Base-by-base conservation (phyloP, 2,329 filamentous ascomycete genomes). In the Lachnellula willkommii region DNA sequence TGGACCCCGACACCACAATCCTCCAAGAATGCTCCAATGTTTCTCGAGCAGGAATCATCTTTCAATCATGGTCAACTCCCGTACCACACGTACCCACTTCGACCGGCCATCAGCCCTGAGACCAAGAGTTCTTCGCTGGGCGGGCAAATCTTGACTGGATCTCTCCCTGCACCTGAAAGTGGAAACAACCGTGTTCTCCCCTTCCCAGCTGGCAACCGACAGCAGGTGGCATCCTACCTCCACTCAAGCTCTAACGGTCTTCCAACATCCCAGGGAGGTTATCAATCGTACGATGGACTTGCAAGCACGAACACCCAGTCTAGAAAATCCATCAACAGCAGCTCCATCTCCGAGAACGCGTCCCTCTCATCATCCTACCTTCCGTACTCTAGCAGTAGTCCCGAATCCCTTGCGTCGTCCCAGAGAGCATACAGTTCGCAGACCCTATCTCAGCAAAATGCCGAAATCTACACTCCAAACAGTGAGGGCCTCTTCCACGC, bases 101-200 rank as follows among this genome's bases (percentile, higher is more conserved):
- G 62, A 26, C 48, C 58, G 15, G 56, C 56, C 11, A 56, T 55
- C 47, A 64, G 58, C 49, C 56, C 58, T 1, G 65, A 65, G 22
- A 42, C 53, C 1, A 66, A 62, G 53, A 52, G 32, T 45, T 51
- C 59, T 7, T 57, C 57, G 1, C 15, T 64, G n/a, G 51, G 47
- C 24, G 43, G 50, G 15, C 37, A 48, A 46, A 7, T 15, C 15
- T 48, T 61, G 42, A 36, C 36, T 9, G 49, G 37, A 20, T 56
- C 62, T 11, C 59, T 67, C 7, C 63, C 63, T 11, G 42, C 53
- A 6, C 50, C 63, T 3, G 36, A 56, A 24, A 46, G 42, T n/a
- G 61, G 57, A 37, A 58, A 56, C 12, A 66, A 68, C 54, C 66
- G 66, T 4, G 32, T 67, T 12, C 60, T 68, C 22, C 66, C 67